Base-by-base conservation (phyloP, 441 rosid genomes). In the Erysimum cheiri region DNA sequence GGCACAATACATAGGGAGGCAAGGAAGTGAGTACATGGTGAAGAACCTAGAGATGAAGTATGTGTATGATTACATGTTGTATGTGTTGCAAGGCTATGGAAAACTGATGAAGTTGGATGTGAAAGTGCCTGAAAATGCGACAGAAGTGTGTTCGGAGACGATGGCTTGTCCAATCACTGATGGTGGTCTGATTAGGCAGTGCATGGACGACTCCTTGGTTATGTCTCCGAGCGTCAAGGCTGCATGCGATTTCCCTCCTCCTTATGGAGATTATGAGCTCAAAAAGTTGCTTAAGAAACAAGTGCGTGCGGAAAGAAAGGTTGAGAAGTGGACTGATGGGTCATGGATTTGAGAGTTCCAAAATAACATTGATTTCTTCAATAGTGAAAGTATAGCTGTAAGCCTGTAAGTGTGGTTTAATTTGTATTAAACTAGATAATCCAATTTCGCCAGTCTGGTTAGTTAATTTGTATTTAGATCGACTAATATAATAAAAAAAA, bases 1-100 rank as follows among this genome's bases (percentile, higher is more conserved):
- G 78, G 73, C 92, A 22, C 52, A 62, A 66, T 78, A 54, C 3
- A 85, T 88, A 3, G 98, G 92, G 12, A 55, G 73, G 54, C 78
- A 71, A 5, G 96, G 88, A 64, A 87, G 89, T 69, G 74, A 37
- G 31, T 88, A 78, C 69, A 59, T 85, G 0, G 54, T 79, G 29
- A 82, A 89, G 79, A 71, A 76, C 12, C 8, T 88, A 58, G 77
- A 85, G 69, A 81, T 89, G 92, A 83, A 80, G 24, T 73, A 74
- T 28, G 88, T 89, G 8, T 89, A 91, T 9, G 95, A 81, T 60
- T 93, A 89, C 81, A 89, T 87, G 95, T 67, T 89, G 8, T 88
- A 91, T 77, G 29, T 82, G 32, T 59, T 89, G 31, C 79, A 36
- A 1, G 91, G 82, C 69, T 87, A 87, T 17, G 86, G 85, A 0